phyloP scores from a whole-genome alignment of 1,139 yeast genomes.

The Pneumocystis wakefieldiae region DNA sequence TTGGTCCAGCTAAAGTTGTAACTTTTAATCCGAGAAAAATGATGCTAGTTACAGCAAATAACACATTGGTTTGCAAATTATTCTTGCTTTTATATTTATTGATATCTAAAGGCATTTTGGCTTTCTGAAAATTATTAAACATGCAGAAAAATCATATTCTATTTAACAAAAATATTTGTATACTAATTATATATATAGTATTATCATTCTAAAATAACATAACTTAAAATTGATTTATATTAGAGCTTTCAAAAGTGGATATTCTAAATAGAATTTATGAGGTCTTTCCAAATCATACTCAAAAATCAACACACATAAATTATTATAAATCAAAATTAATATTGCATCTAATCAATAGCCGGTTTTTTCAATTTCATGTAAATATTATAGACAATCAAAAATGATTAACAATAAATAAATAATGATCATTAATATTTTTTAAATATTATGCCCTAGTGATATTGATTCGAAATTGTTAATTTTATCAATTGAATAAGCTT shows the following conservation, averaged over 20 bases:
- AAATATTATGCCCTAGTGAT: no score
- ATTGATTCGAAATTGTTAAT: no score
- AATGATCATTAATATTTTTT: no score
- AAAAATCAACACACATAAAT: background rate
- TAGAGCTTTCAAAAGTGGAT: background rate
- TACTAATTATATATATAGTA: background rate
- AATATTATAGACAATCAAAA: no score
- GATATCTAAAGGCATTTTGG: background rate
- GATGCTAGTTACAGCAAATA: slow-evolving; percentile 72
- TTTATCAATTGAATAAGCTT: no score
- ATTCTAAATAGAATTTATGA: no score
- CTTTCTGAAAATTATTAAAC: background rate
- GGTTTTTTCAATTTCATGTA: no score
- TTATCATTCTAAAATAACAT: background rate
- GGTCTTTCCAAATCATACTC: background rate
- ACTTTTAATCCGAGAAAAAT: slow-evolving; percentile 66
- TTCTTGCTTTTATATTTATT: background rate
- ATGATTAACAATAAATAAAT: no score
- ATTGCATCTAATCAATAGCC: no score
- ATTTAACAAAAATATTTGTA: background rate
- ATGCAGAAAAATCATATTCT: background rate
- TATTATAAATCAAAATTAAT: background rate
- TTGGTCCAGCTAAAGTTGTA: slow-evolving; percentile 42
- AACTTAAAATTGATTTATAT: background rate
- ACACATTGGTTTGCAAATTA: slow-evolving; percentile 13